Evolutionary conservation across 2,329 filamentous ascomycete genomes (phyloP).

Genomic region (Penicillium sp.): DNA sequence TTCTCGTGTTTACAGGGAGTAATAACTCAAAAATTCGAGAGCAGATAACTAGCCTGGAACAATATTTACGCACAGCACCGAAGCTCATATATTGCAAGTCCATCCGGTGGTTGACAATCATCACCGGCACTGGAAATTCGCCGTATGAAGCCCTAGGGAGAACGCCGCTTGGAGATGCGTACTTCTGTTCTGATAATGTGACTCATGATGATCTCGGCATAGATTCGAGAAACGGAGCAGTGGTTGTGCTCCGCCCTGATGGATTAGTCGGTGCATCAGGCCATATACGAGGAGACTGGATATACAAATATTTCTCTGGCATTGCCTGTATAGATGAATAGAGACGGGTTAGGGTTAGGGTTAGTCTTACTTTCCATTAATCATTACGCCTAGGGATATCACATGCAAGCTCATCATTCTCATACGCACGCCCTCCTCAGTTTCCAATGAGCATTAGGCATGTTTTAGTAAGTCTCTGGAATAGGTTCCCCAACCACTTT

Average conservation of each 20-base stretch:
- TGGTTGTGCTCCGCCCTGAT: constrained; percentile 12
- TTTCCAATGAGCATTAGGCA: too few species aligned
- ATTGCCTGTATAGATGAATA: constrained; percentile 1
- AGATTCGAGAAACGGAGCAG: background rate
- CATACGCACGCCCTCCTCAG: too few species aligned
- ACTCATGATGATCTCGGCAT: background rate
- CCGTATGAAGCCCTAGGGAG: constrained; percentile 13
- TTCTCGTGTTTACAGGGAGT: background rate
- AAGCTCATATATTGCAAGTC: background rate
- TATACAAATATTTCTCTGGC: constrained; percentile 6
- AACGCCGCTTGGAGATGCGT: constrained; percentile 6
- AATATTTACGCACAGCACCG: background rate
- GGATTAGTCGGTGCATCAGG: constrained; percentile 9
- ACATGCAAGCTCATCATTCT: too few species aligned
- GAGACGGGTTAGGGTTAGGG: too few species aligned
- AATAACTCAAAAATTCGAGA: background rate
- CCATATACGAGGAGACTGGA: background rate
- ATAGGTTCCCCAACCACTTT: too few species aligned
- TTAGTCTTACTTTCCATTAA: too few species aligned
- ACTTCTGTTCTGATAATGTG: background rate
- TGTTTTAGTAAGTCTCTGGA: too few species aligned
- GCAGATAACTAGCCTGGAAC: background rate
- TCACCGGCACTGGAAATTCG: background rate
- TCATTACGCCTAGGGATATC: too few species aligned
- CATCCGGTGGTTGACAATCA: constrained; percentile 14